phyloP scores from a whole-genome alignment of 495 filamentous ascomycete genomes.

The Aspergillus sclerotiicarbonarius region DNA sequence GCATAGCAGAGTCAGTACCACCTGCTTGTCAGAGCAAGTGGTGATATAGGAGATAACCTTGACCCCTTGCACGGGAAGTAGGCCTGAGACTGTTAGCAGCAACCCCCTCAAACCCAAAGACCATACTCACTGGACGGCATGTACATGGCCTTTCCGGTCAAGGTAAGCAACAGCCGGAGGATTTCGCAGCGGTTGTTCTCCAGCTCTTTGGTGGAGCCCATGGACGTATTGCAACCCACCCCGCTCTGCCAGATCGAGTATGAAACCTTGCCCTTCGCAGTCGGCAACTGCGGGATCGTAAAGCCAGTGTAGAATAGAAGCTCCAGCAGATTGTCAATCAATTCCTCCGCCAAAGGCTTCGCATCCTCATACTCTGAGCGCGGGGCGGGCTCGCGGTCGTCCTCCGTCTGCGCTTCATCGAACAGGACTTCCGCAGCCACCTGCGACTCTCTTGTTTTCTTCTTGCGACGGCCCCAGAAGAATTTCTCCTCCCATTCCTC shows the following conservation, averaged over 20 bases:
- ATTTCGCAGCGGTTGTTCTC: slow-evolving; percentile 93
- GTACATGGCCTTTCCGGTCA: slow-evolving; percentile 91
- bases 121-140: slow-evolving; percentile 67
- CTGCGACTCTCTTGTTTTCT: slow-evolving; percentile 51
- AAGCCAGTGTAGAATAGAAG: slow-evolving; percentile 89
- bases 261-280: slow-evolving; percentile 76
- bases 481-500: slow-evolving; percentile 87
- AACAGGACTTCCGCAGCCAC: slow-evolving; percentile 75
- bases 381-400: slow-evolving; percentile 44
- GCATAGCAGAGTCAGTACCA: slow-evolving; percentile 84
- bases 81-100: slow-evolving; percentile 40
- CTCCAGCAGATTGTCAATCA: slow-evolving; percentile 88
- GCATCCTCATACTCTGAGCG: slow-evolving; percentile 69
- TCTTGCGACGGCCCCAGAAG: slow-evolving; percentile 82
- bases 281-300: slow-evolving; percentile 66
- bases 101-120: neutral
- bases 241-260: slow-evolving; percentile 98
- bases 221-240: slow-evolving; percentile 87
- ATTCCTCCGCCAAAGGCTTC: slow-evolving; percentile 88
- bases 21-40: slow-evolving; percentile 84
- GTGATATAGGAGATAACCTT: slow-evolving; percentile 87
- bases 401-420: slow-evolving; percentile 64
- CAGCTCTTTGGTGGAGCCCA: slow-evolving; percentile 83
- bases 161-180: slow-evolving; percentile 77
- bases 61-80: slow-evolving; percentile 81